These are phyloP conservation scores for Scutellaria baicalensis DNA, from an alignment of 257 asterid genomes.

Conservation along the genomic window DNA sequence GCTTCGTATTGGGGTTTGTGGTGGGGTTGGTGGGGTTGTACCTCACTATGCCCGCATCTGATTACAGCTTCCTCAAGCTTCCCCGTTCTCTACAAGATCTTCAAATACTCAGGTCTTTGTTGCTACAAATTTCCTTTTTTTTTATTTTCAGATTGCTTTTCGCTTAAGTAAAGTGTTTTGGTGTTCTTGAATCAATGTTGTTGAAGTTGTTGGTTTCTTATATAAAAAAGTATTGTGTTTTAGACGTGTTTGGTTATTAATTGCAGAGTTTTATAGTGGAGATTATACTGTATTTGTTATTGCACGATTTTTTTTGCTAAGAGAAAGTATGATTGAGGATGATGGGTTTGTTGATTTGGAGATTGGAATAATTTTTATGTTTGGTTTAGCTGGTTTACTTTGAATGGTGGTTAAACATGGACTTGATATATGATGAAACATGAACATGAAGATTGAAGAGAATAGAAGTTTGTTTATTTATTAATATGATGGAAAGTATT, in stretches of 20 bases:
- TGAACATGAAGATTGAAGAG: background rate
- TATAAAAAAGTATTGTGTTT: no score
- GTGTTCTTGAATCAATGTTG: background rate
- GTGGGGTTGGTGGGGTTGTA: conserved; percentile 60
- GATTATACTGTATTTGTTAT: no score
- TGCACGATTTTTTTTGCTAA: no score
- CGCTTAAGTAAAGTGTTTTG: background rate
- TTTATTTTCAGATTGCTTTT: background rate
- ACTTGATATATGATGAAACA: background rate
- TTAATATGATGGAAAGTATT: background rate
- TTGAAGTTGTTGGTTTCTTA: background rate
- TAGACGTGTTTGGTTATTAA: background rate
- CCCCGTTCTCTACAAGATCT: conserved; percentile 84
- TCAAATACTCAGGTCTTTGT: conserved; percentile 66
- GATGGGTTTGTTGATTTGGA: no score
- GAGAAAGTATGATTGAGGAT: no score
- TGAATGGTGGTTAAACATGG: background rate
- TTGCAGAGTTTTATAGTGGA: background rate
- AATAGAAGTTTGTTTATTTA: background rate
- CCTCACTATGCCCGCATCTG: conserved; percentile 84
- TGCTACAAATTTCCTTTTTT: background rate
- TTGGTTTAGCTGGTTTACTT: background rate
- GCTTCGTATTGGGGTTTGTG: conserved; percentile 65
- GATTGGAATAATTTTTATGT: background rate
- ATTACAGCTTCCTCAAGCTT: conserved; percentile 89